phyloP scores from a whole-genome alignment of 1,284 basidiomycete genomes.

The Cryptococcus sp. region DNA sequence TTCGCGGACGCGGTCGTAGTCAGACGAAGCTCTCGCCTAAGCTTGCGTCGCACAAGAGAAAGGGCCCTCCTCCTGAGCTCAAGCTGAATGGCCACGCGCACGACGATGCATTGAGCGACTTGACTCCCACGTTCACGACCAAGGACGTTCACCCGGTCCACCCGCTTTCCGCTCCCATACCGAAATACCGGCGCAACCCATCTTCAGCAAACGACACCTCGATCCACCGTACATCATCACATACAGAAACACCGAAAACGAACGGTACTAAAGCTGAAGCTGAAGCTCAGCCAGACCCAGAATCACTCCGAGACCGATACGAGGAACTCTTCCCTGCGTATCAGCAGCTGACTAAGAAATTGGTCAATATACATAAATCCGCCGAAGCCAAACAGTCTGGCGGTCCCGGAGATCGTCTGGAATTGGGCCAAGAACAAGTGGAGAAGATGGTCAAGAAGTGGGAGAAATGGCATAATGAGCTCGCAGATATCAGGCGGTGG shows the following conservation, averaged over 20 bases:
- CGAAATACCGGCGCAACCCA: background rate
- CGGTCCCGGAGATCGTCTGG: constrained; percentile 18
- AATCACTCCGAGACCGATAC: constrained; percentile 39
- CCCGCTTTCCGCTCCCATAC: background rate
- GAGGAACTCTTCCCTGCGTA: constrained; percentile 46
- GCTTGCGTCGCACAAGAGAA: constrained; percentile 3
- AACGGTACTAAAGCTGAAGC: background rate
- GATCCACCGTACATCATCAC: background rate
- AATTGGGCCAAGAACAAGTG: constrained; percentile 23
- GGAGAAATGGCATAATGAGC: constrained; percentile 45
- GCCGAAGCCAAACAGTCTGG: constrained; percentile 31
- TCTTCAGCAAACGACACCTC: background rate
- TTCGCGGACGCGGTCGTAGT: constrained; percentile 11
- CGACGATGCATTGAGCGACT: background rate
- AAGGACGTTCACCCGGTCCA: constrained; percentile 1
- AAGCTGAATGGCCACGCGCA: constrained; percentile 10
- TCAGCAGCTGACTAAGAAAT: constrained; percentile 30
- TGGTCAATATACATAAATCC: constrained; percentile 29
- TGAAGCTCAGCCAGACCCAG: constrained; percentile 16
- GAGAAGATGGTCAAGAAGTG: constrained; percentile 37
- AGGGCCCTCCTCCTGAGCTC: constrained; percentile 14
- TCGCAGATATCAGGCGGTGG: constrained; percentile 43
- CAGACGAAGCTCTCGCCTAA: background rate
- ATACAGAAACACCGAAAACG: too few species aligned
- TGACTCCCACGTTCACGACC: constrained; percentile 1